phyloP scores from a whole-genome alignment of 371 early-diverging fungal genomes.

The Lichtheimia ornata region DNA sequence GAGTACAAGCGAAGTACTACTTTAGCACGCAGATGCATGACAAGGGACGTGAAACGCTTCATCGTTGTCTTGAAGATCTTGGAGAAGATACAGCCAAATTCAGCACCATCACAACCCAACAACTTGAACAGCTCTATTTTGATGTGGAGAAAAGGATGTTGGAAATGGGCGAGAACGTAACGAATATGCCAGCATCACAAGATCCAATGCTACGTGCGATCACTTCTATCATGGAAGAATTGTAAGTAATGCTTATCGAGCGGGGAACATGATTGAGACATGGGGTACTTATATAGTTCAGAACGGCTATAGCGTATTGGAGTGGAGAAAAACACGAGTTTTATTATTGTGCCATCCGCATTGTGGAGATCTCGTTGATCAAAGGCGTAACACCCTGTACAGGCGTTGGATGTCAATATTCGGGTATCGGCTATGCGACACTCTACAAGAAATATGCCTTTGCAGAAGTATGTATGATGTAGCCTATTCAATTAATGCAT shows the following conservation, averaged over 20 bases:
- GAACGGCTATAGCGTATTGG: constrained; percentile 39
- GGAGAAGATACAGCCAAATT: constrained; percentile 19
- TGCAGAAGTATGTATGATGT: constrained; percentile 22
- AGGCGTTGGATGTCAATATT: constrained; percentile 28
- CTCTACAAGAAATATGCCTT: constrained; percentile 22
- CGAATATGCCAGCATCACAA: constrained; percentile 22
- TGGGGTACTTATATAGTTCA: background rate
- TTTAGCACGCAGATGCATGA: constrained; percentile 38
- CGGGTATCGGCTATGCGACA: constrained; percentile 30
- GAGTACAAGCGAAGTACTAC: constrained; percentile 35
- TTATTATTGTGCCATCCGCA: constrained; percentile 34
- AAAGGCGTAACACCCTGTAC: constrained; percentile 25
- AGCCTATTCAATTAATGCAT: constrained; percentile 7
- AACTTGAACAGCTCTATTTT: constrained; percentile 21
- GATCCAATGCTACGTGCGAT: constrained; percentile 22
- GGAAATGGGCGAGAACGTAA: constrained; percentile 17
- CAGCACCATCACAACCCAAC: constrained; percentile 10
- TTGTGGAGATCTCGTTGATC: constrained; percentile 28
- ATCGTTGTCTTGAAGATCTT: constrained; percentile 31
- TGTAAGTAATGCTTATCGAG: constrained; percentile 20
- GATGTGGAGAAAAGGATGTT: constrained; percentile 13
- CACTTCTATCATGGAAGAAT: constrained; percentile 38
- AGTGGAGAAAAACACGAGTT: constrained; percentile 31
- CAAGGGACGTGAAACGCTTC: constrained; percentile 25
- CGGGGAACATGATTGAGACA: background rate